Percentiles rank a stretch among this genome's conserved stretches.
These are phyloP conservation scores for Psilocybe tampanensis DNA, from an alignment of 768 basidiomycete species.

Conservation along the genomic window DNA sequence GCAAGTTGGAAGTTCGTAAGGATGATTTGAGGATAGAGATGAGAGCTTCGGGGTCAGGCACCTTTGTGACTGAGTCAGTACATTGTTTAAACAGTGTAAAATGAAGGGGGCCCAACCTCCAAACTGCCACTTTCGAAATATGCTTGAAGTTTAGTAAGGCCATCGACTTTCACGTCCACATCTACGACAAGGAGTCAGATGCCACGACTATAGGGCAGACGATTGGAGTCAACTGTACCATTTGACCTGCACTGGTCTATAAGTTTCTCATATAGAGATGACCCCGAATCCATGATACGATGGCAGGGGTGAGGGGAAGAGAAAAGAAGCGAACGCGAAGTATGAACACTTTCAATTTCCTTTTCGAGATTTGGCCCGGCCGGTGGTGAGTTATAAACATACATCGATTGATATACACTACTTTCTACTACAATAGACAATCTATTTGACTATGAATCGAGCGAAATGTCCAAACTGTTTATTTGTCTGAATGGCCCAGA, in stretches of 20 bases:
- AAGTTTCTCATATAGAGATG: constrained; percentile 57
- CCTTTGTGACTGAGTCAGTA: constrained; percentile 43
- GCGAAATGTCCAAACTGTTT: background rate
- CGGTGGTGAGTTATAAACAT: too few relatives aligned
- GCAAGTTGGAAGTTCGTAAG: constrained; percentile 80
- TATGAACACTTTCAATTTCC: background rate
- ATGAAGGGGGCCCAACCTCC: constrained; percentile 50
- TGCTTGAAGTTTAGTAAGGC: constrained; percentile 73
- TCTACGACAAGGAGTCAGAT: constrained; percentile 44
- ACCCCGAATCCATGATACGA: constrained; percentile 50
- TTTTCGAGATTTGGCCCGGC: constrained; percentile 1
- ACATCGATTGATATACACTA: too few relatives aligned
- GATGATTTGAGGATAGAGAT: constrained; percentile 72
- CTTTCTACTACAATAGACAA: background rate
- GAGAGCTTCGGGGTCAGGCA: constrained; percentile 72
- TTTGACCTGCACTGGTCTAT: constrained; percentile 66
- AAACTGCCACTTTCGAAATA: constrained; percentile 67
- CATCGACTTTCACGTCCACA: constrained; percentile 80
- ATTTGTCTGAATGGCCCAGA: constrained; percentile 87
- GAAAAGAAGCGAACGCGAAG: constrained; percentile 1
- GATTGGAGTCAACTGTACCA: constrained; percentile 40
- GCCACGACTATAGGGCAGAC: constrained; percentile 9
- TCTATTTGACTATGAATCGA: background rate
- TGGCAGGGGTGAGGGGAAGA: background rate
- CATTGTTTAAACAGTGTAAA: background rate